phyloP scores from a whole-genome alignment of 2,329 filamentous ascomycete species.

The Akanthomyces lecanii region DNA sequence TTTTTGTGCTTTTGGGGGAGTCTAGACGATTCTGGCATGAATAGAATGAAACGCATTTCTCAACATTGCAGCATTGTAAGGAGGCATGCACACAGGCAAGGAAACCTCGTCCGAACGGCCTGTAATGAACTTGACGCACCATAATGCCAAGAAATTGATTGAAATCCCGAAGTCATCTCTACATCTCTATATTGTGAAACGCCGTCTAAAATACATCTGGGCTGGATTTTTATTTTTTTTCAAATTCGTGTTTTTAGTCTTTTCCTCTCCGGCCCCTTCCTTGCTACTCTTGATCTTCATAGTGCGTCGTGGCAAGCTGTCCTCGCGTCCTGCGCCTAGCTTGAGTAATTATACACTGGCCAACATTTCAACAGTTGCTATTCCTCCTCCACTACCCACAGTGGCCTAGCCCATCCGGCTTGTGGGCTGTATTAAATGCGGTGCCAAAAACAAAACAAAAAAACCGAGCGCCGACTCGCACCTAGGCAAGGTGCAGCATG shows the following conservation, averaged over 20 bases:
- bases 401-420: neutral
- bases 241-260: neutral
- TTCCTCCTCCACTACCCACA: neutral
- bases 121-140: too few species aligned
- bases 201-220: slow-evolving; percentile 14
- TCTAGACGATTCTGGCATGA: slow-evolving; percentile 6
- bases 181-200: slow-evolving; percentile 15
- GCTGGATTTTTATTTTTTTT: neutral
- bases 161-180: slow-evolving; percentile 2
- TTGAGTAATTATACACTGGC: slow-evolving; percentile 6
- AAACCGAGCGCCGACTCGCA: neutral
- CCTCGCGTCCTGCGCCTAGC: slow-evolving; percentile 12
- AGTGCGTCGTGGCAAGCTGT: slow-evolving; percentile 5
- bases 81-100: neutral
- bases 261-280: neutral
- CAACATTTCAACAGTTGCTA: neutral
- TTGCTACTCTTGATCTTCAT: slow-evolving; percentile 1
- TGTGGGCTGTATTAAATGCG: neutral
- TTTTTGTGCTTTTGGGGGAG: neutral
- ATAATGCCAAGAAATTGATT: neutral
- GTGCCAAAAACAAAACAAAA: neutral
- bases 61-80: neutral
- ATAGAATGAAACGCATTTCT: neutral
- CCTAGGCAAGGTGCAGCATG: neutral
- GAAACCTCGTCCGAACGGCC: too few species aligned